Conservation (phyloP, 1,139 yeast genomes). For the Petasospora rhodanensis region DNA sequence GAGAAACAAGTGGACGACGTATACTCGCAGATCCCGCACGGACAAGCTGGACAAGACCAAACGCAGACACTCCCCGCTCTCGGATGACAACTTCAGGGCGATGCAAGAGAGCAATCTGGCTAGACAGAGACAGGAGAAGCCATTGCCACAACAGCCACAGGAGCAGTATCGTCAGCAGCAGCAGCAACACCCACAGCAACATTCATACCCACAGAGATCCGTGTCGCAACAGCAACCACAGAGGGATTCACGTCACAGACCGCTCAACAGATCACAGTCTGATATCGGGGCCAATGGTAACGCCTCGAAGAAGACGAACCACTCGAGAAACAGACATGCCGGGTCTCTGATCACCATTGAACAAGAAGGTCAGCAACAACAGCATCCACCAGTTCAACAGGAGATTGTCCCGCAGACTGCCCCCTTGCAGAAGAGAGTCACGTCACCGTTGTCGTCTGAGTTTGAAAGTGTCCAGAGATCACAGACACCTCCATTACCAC, state of each 20-base stretch:
- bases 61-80: slow-evolving; percentile 21
- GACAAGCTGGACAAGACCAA: slow-evolving; percentile 11
- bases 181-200: slow-evolving; percentile 3
- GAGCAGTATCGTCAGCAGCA: slow-evolving; percentile 3
- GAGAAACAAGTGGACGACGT: slow-evolving; percentile 35
- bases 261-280: slow-evolving; percentile 18
- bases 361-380: not conserved
- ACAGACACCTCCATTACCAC: slow-evolving; percentile 1
- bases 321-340: slow-evolving; percentile 26
- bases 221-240: slow-evolving; percentile 1
- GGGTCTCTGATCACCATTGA: slow-evolving; percentile 21
- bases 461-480: slow-evolving; percentile 1
- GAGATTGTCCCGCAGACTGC: not conserved
- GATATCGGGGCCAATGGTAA: slow-evolving; percentile 8
- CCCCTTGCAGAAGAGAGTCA: slow-evolving; percentile 8
- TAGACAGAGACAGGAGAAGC: too few relatives aligned
- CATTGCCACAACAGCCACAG: slow-evolving; percentile 2
- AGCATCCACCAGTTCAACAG: slow-evolving; percentile 1
- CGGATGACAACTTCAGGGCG: slow-evolving; percentile 9
- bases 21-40: slow-evolving; percentile 27
- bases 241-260: not conserved
- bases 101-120: not conserved
- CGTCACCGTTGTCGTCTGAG: slow-evolving; percentile 10
- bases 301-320: slow-evolving; percentile 20
- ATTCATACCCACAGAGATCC: slow-evolving; percentile 5